These are phyloP conservation scores for Panus rudis DNA, from an alignment of 768 basidiomycete genomes.

Conservation along the genomic window DNA sequence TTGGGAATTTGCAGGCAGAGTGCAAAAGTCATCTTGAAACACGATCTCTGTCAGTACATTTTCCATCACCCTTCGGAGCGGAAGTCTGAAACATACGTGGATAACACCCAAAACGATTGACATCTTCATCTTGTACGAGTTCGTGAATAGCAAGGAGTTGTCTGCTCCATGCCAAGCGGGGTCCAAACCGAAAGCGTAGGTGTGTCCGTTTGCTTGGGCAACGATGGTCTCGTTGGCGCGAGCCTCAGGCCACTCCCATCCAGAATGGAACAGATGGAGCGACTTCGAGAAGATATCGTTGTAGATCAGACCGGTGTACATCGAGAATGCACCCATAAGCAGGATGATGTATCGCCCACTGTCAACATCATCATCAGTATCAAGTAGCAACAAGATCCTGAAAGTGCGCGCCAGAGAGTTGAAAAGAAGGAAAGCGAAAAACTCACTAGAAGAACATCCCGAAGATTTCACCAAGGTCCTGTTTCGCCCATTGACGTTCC, in stretches of 20 bases:
- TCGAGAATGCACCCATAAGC: slow-evolving; percentile 94
- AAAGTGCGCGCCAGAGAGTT: slow-evolving; percentile 5
- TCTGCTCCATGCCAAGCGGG: slow-evolving; percentile 93
- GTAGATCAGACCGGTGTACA: slow-evolving; percentile 96
- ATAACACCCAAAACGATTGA: slow-evolving; percentile 92
- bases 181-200: slow-evolving; percentile 94
- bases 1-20: slow-evolving; percentile 94
- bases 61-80: too few species aligned
- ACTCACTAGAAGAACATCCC: slow-evolving; percentile 92
- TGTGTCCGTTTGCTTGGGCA: slow-evolving; percentile 53
- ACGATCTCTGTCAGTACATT: too few species aligned
- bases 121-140: slow-evolving; percentile 99
- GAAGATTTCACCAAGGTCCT: slow-evolving; percentile 72
- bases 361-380: slow-evolving; percentile 12
- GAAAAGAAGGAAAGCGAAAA: slow-evolving; percentile 2
- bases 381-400: too few species aligned
- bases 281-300: slow-evolving; percentile 98
- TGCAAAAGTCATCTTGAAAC: slow-evolving; percentile 90
- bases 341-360: slow-evolving; percentile 98
- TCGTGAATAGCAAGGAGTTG: slow-evolving; percentile 88
- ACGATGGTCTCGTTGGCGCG: slow-evolving; percentile 37
- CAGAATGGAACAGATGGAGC: slow-evolving; percentile 80
- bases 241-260: slow-evolving; percentile 67
- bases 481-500: slow-evolving; percentile 75
- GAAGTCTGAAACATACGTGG: slow-evolving; percentile 56